Conservation (phyloP, 306 rosid species). For the Inga oerstediana region DNA sequence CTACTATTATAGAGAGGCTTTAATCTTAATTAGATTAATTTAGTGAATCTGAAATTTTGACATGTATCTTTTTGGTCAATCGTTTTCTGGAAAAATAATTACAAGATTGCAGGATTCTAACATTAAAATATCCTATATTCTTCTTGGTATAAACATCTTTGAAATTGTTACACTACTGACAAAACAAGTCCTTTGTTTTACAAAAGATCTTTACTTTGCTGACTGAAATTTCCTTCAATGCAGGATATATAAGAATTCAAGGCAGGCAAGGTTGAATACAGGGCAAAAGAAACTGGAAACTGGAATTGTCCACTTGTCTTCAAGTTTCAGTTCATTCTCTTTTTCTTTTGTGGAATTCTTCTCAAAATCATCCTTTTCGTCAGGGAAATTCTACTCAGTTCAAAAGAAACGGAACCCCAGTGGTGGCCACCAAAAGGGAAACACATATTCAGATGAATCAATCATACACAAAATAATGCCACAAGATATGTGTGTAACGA, state of each 20-base stretch:
- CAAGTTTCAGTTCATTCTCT: too few species aligned
- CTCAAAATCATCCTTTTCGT: conserved; percentile 54
- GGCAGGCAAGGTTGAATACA: conserved; percentile 93
- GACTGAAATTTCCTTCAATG: conserved; percentile 9
- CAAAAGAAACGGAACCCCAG: background rate
- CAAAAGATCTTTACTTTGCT: background rate
- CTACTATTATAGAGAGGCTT: too few species aligned
- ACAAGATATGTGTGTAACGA: too few species aligned
- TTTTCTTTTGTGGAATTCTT: too few species aligned
- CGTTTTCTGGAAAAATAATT: conserved; percentile 19
- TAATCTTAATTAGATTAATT: too few species aligned
- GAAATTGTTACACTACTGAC: background rate
- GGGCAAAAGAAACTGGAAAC: conserved; percentile 99
- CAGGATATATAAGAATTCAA: conserved; percentile 98
- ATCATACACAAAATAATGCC: background rate
- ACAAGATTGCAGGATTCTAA: background rate
- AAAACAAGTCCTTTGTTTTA: conserved; percentile 5
- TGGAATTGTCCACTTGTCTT: conserved; percentile 94
- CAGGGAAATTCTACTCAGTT: conserved; percentile 54
- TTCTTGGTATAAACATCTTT: background rate
- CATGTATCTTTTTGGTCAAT: background rate
- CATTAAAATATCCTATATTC: background rate
- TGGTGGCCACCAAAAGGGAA: background rate
- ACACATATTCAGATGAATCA: conserved; percentile 24
- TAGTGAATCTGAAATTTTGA: background rate